Evolutionary conservation across 2,329 filamentous ascomycete genomes (phyloP), one percentile per base, ranked within the genome.

Genomic region (Chalara sp.): DNA sequence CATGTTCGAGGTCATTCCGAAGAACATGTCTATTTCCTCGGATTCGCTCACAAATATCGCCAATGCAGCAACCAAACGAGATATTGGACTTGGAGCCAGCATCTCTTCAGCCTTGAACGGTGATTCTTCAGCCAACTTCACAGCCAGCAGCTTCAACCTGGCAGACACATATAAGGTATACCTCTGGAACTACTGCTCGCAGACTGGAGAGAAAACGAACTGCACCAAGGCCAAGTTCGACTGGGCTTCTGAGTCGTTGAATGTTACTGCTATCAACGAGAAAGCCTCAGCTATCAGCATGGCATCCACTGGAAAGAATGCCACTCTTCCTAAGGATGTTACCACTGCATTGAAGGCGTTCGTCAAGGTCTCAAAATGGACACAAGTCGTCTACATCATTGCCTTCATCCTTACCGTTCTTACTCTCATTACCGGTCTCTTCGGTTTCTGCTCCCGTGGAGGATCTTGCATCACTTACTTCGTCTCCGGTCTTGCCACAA

Each of bases 101-200:
- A 59, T 53, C 42, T 13, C 46, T 49, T 61, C 69, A 8, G 61
- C 57, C 35, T 53, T 65, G 47, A 63, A 65, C 41, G 61, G 67
- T 35, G 59, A 64, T 5, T 57, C 54, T 46, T 40, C 57, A 32
- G 50, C 54, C 45, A 82, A 80, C 68, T 74, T 84, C 62, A 82
- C 78, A 4, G 80, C 79, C 6, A 58, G 66, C 1, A 70, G 79
- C 29, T 74, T 88, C 42, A 75, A 79, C 49, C 78, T 67, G 32
- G 80, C 78, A 62, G 82, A 92, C 65, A 76, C 83, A 63, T 97
- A 96, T 78, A 79, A 87, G 54, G 76, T 97, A 65, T 81, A 80
- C 64, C 76, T 97, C 37, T 95, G 89, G 87, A 87, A 86, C 66
- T 96, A 90, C 78, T 97, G 93, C 79, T 73, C 75, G 51, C 81